Evolutionary conservation across 2,329 filamentous ascomycete genomes (phyloP).

Genomic region (Grosmannia clavigera): DNA sequence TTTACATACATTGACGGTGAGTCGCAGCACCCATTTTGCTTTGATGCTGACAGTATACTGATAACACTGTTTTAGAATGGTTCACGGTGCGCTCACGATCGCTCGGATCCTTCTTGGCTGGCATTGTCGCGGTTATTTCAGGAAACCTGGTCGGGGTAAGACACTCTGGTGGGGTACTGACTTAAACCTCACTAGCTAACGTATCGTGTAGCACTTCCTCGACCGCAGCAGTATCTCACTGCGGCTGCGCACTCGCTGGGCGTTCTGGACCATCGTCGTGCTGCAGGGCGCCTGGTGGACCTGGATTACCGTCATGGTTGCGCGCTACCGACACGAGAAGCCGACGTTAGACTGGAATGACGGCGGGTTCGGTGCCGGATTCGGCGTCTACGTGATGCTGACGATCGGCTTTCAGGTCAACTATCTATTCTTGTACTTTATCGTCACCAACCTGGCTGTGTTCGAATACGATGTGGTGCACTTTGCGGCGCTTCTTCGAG

Average conservation of each 20-base stretch:
- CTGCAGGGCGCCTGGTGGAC: constrained; percentile 61
- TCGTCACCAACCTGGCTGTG: constrained; percentile 52
- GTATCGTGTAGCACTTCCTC: constrained; percentile 33
- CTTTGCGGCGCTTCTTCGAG: constrained; percentile 54
- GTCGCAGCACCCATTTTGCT: constrained; percentile 5
- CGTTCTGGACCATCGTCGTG: constrained; percentile 40
- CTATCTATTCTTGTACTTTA: constrained; percentile 63
- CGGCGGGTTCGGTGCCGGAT: constrained; percentile 51
- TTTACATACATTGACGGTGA: constrained; percentile 50
- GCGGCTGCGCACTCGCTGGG: constrained; percentile 37
- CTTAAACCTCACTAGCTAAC: too few species aligned
- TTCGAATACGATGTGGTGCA: constrained; percentile 53
- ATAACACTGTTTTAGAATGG: constrained; percentile 33
- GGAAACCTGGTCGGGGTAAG: constrained; percentile 53
- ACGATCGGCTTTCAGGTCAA: constrained; percentile 59
- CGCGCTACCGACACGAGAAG: constrained; percentile 40
- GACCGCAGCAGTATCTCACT: constrained; percentile 44
- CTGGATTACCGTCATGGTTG: constrained; percentile 55
- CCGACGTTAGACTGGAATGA: constrained; percentile 56
- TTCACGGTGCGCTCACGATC: constrained; percentile 58
- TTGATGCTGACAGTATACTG: not conserved
- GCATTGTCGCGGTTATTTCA: constrained; percentile 50
- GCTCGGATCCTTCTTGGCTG: constrained; percentile 57
- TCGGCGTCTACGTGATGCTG: constrained; percentile 56
- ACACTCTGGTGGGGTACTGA: constrained; percentile 2